These are phyloP conservation scores for Aspergillus piperis DNA, from an alignment of 2,329 filamentous ascomycete species.

Conservation along the genomic window DNA sequence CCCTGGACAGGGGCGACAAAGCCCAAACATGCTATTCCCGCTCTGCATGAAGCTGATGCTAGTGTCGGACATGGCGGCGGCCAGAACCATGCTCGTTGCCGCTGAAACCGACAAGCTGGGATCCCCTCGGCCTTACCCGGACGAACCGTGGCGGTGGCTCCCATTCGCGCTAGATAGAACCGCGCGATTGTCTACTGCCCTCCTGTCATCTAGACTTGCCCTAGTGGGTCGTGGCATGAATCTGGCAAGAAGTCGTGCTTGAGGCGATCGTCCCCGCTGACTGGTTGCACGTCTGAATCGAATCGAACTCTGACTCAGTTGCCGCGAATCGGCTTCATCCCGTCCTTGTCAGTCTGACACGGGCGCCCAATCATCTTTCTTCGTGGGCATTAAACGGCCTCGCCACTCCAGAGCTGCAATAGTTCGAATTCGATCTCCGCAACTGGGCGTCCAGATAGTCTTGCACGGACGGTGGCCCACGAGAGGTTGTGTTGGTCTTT, in stretches of 20 bases:
- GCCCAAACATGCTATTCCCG: neutral
- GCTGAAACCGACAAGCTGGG: neutral
- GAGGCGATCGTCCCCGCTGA: slow-evolving; percentile 3
- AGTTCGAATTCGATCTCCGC: slow-evolving; percentile 38
- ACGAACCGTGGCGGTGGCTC: neutral
- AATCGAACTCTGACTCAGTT: slow-evolving; percentile 7
- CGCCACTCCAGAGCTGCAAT: slow-evolving; percentile 34
- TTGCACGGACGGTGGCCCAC: slow-evolving; percentile 31
- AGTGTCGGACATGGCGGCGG: neutral
- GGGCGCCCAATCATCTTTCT: slow-evolving; percentile 6
- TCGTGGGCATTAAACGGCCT: slow-evolving; percentile 18
- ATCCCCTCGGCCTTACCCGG: slow-evolving; percentile 5
- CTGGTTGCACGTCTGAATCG: slow-evolving; percentile 8
- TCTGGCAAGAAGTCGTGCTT: slow-evolving; percentile 2
- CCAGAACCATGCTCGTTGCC: neutral
- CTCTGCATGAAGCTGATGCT: slow-evolving; percentile 3
- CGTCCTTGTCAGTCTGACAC: neutral
- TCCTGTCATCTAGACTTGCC: neutral
- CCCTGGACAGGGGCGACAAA: neutral
- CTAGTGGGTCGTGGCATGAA: slow-evolving; percentile 6
- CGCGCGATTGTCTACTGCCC: neutral
- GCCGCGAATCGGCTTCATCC: slow-evolving; percentile 2
- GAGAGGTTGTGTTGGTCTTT: slow-evolving; percentile 31
- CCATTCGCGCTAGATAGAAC: neutral
- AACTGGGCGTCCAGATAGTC: slow-evolving; percentile 32